A percentile compares a stretch with the other conserved stretches of the same genome.
These are phyloP conservation scores for Calonectria naviculata DNA, from an alignment of 2,329 filamentous ascomycete species.

Conservation along the genomic window DNA sequence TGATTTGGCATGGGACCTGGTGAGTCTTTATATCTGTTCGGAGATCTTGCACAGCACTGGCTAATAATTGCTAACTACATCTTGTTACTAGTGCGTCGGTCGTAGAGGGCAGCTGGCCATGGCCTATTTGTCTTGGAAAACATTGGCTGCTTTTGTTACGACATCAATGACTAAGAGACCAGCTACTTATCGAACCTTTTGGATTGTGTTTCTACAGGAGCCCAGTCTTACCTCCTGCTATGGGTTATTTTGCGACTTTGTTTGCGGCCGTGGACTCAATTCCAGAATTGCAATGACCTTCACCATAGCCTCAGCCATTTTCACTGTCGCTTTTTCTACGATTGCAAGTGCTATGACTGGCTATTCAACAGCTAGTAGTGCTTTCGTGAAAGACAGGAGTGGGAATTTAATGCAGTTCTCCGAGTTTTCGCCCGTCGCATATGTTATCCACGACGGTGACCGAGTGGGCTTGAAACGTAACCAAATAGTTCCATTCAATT, in stretches of 20 bases:
- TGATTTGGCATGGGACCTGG: background rate
- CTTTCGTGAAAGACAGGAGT: background rate
- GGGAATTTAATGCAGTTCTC: background rate
- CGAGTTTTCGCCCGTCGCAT: background rate
- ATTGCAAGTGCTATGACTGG: background rate
- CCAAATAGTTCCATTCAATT: background rate
- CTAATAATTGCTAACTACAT: background rate
- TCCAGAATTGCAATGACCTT: background rate
- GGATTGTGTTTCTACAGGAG: background rate
- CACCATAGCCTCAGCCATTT: background rate
- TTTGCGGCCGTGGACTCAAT: background rate
- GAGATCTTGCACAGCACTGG: background rate
- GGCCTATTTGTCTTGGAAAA: background rate
- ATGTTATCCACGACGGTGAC: background rate
- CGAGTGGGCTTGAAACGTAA: background rate
- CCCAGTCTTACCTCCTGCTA: background rate
- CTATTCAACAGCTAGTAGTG: background rate
- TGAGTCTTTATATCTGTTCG: background rate
- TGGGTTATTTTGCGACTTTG: background rate
- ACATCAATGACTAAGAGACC: background rate
- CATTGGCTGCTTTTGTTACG: background rate
- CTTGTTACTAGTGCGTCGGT: background rate
- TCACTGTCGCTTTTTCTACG: background rate
- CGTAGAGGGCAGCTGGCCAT: background rate
- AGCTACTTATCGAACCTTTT: background rate